Evolutionary conservation across 1,139 yeast genomes (phyloP).

Genomic region (Sugiyamaella novakii): DNA sequence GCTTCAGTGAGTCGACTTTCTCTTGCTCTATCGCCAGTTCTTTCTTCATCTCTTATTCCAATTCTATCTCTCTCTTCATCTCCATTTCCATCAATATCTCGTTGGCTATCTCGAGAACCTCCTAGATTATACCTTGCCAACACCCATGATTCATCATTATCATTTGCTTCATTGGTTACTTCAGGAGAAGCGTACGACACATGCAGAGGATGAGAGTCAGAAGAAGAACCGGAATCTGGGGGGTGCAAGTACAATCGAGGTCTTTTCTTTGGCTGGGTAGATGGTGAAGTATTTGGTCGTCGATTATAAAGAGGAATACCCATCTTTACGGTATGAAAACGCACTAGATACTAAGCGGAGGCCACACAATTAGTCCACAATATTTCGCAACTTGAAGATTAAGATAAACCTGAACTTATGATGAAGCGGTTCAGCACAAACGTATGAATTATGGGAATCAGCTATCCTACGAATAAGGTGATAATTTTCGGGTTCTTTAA

Average conservation of each 20-base stretch:
- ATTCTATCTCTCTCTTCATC: not conserved
- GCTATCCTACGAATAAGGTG: too few species aligned
- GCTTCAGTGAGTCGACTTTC: not conserved
- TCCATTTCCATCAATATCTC: not conserved
- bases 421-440: too few species aligned
- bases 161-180: not conserved
- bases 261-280: conserved; percentile 18
- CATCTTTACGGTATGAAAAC: not conserved
- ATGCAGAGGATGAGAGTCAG: conserved; percentile 6
- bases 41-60: not conserved
- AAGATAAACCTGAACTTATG: too few species aligned
- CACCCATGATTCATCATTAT: conserved; percentile 4
- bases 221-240: not conserved
- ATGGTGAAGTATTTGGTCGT: conserved; percentile 17
- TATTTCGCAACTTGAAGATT: not conserved
- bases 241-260: conserved; percentile 1
- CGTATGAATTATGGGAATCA: too few species aligned
- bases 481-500: too few species aligned
- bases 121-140: conserved; percentile 10
- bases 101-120: not conserved
- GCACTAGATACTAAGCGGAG: too few species aligned
- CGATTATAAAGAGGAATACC: conserved; percentile 11
- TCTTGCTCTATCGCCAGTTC: not conserved
- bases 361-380: not conserved
- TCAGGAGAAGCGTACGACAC: conserved; percentile 13